Percentiles rank a stretch among this genome's conserved stretches.
These are phyloP conservation scores for Samsoniella hepiali DNA, from an alignment of 2,329 filamentous ascomycete genomes.

Conservation along the genomic window DNA sequence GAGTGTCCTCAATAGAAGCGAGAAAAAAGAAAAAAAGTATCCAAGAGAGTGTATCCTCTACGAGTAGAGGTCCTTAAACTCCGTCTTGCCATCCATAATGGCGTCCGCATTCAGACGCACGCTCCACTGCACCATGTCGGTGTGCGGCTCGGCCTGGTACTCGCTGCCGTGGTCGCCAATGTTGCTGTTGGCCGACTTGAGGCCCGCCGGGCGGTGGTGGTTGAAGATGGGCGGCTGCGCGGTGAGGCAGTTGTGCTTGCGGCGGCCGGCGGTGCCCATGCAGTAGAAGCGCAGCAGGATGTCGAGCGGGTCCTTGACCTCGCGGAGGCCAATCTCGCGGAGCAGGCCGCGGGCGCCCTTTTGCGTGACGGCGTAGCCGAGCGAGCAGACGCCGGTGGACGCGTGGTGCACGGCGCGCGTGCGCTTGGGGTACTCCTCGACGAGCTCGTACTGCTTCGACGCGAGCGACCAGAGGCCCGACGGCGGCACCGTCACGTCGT, in stretches of 20 bases:
- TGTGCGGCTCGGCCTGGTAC: slow-evolving; percentile 25
- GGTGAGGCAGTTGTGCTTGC: slow-evolving; percentile 38
- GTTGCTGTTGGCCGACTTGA: slow-evolving; percentile 32
- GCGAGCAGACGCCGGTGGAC: slow-evolving; percentile 36
- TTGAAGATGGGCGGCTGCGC: slow-evolving; percentile 43
- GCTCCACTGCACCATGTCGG: slow-evolving; percentile 21
- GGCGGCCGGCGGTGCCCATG: slow-evolving; percentile 33
- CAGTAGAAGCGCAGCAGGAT: slow-evolving; percentile 45
- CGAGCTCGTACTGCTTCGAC: slow-evolving; percentile 32
- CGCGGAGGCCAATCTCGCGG: slow-evolving; percentile 34
- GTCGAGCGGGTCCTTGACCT: slow-evolving; percentile 40
- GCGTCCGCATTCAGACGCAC: slow-evolving; percentile 15
- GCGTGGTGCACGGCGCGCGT: slow-evolving; percentile 41
- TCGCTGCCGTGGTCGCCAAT: slow-evolving; percentile 33
- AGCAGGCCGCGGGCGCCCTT: slow-evolving; percentile 40
- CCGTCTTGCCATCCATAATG: slow-evolving; percentile 17
- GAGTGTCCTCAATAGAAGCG: not conserved
- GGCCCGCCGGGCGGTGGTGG: slow-evolving; percentile 41
- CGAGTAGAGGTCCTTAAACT: slow-evolving; percentile 1
- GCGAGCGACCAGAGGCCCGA: slow-evolving; percentile 30
- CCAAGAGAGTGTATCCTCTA: not conserved
- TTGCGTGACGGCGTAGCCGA: slow-evolving; percentile 43
- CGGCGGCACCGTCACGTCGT: slow-evolving; percentile 35
- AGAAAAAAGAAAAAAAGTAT: not conserved
- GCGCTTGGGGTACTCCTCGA: slow-evolving; percentile 33